Base-by-base conservation (phyloP, 2,329 filamentous ascomycete genomes). In the Clarireedia sp. region DNA sequence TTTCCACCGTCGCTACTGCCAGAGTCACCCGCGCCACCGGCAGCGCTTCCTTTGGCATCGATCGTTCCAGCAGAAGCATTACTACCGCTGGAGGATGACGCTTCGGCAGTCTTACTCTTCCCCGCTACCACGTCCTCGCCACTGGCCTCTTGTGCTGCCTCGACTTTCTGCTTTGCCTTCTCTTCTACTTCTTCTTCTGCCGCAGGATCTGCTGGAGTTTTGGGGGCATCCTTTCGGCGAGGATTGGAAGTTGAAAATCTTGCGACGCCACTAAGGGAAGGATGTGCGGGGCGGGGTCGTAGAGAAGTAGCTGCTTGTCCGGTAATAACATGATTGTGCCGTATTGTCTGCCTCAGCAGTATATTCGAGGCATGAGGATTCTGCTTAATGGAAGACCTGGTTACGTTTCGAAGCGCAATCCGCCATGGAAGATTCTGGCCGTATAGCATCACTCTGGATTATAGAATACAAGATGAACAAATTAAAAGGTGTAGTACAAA, bases 381-480 rank as follows among this genome's bases (percentile, higher is more conserved):
- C 33, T 55, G 52, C 33, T 50, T 50, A 43, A 57, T 14, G 55
- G 57, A 60, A 24, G 52, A 48, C 51, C 63, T 59, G 45, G 62
- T 56, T 38, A 62, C 59, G 46, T 62, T 66, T 55, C 64, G 61
- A 48, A 69, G 74, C 64, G 80, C 81, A 70, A 75, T 73, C 74
- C 82, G 79, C 83, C 82, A 86, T 72, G 81, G 79, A 67, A 85
- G 71, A 63, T 78, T 79, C 71, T 82, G 80, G 66, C 80, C 77
- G 74, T 82, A 81, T 69, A 83, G 75, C 83, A 86, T 86, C 60
- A 55, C 60, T 60, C 29, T 60, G 52, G 40, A 41, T 37, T 38
- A 50, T 47, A 44, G 26, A 26, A 50, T 26, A 43, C 19, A 50
- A 23, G 10, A 21, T 23, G 43, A 23, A 46, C 29, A 33, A 33